A percentile compares a stretch with the other conserved stretches of the same genome.
These are phyloP conservation scores for Trypanosoma rangeli DNA, from an alignment of 208 protist genomes.

Conservation along the genomic window DNA sequence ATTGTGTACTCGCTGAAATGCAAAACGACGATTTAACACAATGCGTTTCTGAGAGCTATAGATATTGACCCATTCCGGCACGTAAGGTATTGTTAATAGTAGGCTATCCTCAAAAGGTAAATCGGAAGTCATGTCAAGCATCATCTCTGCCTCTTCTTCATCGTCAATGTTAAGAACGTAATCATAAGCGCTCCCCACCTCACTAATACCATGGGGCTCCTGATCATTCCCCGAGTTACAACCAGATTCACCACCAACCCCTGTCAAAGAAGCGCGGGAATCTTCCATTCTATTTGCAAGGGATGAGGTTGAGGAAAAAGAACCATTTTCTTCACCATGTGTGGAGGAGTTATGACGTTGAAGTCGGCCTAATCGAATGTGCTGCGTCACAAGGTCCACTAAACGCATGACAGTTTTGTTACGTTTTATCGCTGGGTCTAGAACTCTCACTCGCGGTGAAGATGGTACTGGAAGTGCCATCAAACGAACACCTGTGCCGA, in stretches of 20 bases:
- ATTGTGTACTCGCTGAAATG: conserved; percentile 32
- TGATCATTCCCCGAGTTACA: conserved; percentile 26
- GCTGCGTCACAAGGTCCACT: conserved; percentile 56
- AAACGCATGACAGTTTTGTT: conserved; percentile 71
- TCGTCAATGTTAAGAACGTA: conserved; percentile 88
- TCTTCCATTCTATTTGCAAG: neutral
- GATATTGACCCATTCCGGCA: conserved; percentile 61
- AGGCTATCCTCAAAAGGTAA: conserved; percentile 70
- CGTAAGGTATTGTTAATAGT: conserved; percentile 81
- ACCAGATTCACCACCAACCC: conserved; percentile 18
- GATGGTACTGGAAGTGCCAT: conserved; percentile 66
- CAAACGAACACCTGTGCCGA: conserved; percentile 76
- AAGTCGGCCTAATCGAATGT: conserved; percentile 10
- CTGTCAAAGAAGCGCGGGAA: neutral
- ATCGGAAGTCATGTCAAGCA: conserved; percentile 66
- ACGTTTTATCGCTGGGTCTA: conserved; percentile 54
- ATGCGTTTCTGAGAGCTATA: conserved; percentile 73
- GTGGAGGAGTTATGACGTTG: neutral
- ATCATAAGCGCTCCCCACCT: conserved; percentile 32
- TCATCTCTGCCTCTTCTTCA: conserved; percentile 88
- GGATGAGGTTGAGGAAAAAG: neutral
- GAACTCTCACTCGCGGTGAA: conserved; percentile 58
- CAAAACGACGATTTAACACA: conserved; percentile 67
- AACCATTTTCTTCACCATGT: conserved; percentile 1
- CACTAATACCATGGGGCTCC: conserved; percentile 16